A percentile compares a stretch with the other conserved stretches of the same genome.
These are phyloP conservation scores for Euphorbia corollata DNA, from an alignment of 441 rosid species.

Conservation along the genomic window DNA sequence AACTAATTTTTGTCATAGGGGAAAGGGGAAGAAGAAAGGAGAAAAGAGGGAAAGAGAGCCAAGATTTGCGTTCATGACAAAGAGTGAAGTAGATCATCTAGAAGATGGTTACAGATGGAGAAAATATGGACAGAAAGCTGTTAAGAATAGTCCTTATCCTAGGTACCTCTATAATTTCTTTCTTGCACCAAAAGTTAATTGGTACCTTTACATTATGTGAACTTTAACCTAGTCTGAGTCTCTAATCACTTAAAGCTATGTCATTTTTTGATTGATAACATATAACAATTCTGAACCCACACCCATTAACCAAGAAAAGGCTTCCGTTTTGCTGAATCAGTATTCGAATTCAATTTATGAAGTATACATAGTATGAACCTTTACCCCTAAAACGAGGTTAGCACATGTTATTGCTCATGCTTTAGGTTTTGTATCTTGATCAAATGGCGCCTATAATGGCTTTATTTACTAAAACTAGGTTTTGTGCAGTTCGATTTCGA, in stretches of 20 bases:
- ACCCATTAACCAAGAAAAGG: no score
- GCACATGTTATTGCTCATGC: no score
- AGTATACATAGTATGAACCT: no score
- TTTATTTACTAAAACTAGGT: neutral
- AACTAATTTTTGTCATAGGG: slow-evolving; percentile 20
- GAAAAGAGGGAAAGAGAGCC: slow-evolving; percentile 65
- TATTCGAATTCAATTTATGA: no score
- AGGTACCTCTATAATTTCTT: slow-evolving; percentile 38
- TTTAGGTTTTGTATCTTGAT: no score
- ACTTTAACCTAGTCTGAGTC: no score
- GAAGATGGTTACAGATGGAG: slow-evolving; percentile 98
- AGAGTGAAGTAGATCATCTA: slow-evolving; percentile 88
- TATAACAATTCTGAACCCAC: no score
- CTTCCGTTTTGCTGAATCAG: no score
- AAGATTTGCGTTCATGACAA: slow-evolving; percentile 80
- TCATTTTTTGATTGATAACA: no score
- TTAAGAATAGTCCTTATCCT: slow-evolving; percentile 94
- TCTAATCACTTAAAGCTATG: no score
- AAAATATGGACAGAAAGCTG: slow-evolving; percentile 94
- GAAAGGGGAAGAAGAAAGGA: slow-evolving; percentile 49
- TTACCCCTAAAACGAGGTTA: no score
- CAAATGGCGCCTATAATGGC: neutral
- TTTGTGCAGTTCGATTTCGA: no score
- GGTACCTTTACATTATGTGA: neutral
- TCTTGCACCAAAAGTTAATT: slow-evolving; percentile 19